These are phyloP conservation scores for Raffaelea albimanens DNA, from an alignment of 2,329 filamentous ascomycete species.

Conservation along the genomic window DNA sequence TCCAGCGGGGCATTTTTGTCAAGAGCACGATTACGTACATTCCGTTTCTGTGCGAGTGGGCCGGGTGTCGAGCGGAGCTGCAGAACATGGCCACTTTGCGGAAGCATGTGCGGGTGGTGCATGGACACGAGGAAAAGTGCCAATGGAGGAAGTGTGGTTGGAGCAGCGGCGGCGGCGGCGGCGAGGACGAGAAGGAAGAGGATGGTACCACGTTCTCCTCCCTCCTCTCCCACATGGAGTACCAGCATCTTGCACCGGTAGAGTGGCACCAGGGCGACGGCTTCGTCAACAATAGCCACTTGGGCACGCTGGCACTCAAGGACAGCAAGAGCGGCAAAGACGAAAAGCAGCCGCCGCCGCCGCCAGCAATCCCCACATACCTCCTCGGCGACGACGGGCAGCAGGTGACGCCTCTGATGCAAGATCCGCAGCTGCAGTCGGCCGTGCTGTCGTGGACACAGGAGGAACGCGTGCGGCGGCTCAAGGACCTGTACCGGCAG, in stretches of 20 bases:
- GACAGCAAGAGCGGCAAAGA: background rate
- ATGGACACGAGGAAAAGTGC: constrained; percentile 25
- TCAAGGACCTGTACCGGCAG: constrained; percentile 27
- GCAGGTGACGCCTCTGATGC: constrained; percentile 50
- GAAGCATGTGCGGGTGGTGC: constrained; percentile 41
- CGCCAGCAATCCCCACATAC: constrained; percentile 35
- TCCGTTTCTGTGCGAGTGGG: constrained; percentile 53
- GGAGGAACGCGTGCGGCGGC: constrained; percentile 19
- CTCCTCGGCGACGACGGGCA: constrained; percentile 41
- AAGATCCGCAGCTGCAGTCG: constrained; percentile 20
- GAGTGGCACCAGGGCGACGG: constrained; percentile 54
- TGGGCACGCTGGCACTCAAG: constrained; percentile 1
- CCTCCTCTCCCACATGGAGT: constrained; percentile 42
- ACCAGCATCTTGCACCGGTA: constrained; percentile 41
- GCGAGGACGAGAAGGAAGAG: no score
- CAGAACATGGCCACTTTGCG: constrained; percentile 53
- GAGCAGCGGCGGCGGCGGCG: constrained; percentile 11
- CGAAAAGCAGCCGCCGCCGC: background rate
- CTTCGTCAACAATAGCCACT: constrained; percentile 29
- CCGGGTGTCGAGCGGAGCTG: constrained; percentile 47
- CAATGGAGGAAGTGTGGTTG: constrained; percentile 31
- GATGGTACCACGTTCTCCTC: no score
- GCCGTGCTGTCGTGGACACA: constrained; percentile 6
- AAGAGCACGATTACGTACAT: constrained; percentile 33
- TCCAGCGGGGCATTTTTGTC: constrained; percentile 30